Evolutionary conservation across 2,329 filamentous ascomycete genomes (phyloP).

Genomic region (Phialophora macrospora): DNA sequence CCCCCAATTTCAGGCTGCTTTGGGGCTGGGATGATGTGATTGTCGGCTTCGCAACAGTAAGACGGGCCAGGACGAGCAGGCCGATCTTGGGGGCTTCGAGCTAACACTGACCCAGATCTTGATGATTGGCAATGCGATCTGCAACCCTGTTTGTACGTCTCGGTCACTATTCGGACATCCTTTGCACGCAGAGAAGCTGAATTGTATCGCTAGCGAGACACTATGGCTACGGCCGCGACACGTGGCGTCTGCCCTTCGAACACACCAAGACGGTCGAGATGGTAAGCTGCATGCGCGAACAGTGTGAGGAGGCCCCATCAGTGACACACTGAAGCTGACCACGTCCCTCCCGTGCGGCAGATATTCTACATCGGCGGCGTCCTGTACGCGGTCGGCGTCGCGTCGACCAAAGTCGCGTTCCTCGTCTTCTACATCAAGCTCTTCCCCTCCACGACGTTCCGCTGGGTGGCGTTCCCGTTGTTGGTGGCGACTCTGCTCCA

Average conservation of each 20-base stretch:
- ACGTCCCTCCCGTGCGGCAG: not conserved
- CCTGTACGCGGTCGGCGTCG: conserved; percentile 54
- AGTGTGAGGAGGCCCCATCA: too few species aligned
- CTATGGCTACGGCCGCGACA: conserved; percentile 25
- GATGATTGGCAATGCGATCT: conserved; percentile 27
- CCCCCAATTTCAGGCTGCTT: conserved; percentile 3
- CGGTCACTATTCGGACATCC: too few species aligned
- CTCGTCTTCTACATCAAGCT: conserved; percentile 50
- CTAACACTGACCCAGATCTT: conserved; percentile 15
- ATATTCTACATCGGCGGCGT: conserved; percentile 30
- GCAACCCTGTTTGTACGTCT: conserved; percentile 25
- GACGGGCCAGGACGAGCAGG: not conserved
- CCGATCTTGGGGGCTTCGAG: not conserved
- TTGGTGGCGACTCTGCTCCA: conserved; percentile 42
- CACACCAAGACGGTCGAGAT: conserved; percentile 17
- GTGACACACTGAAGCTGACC: not conserved
- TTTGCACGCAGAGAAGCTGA: not conserved
- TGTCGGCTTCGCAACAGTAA: conserved; percentile 23
- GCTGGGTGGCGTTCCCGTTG: conserved; percentile 19
- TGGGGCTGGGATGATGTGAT: conserved; percentile 32
- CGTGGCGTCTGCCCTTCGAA: conserved; percentile 27
- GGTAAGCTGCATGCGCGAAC: conserved; percentile 3
- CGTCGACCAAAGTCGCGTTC: conserved; percentile 46
- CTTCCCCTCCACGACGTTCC: conserved; percentile 46
- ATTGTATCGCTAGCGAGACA: conserved; percentile 12